A percentile compares a stretch with the other conserved stretches of the same genome.
phyloP scores from a whole-genome alignment of 2,329 filamentous ascomycete species.

The Akanthomyces dipterigenus region DNA sequence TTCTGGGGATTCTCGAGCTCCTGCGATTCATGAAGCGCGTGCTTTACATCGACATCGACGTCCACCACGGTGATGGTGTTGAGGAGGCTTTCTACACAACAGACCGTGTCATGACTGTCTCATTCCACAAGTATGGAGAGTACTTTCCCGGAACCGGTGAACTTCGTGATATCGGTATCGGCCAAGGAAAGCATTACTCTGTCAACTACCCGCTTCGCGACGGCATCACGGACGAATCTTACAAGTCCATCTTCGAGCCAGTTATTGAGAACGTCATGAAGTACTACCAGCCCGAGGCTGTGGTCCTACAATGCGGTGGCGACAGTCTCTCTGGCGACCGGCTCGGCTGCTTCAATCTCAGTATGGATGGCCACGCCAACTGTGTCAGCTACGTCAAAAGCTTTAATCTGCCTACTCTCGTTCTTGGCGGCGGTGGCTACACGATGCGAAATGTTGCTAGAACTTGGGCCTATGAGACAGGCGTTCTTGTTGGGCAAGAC shows the following conservation, averaged over 20 bases:
- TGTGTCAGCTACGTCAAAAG: slow-evolving; percentile 89
- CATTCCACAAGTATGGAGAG: slow-evolving; percentile 94
- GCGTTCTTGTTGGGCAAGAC: slow-evolving; percentile 74
- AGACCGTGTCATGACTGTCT: slow-evolving; percentile 86
- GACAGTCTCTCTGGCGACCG: slow-evolving; percentile 92
- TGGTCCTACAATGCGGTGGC: slow-evolving; percentile 92
- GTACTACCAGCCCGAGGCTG: slow-evolving; percentile 82
- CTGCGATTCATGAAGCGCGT: slow-evolving; percentile 87
- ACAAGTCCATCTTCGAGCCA: slow-evolving; percentile 86
- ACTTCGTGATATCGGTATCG: slow-evolving; percentile 78
- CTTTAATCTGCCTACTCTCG: slow-evolving; percentile 77
- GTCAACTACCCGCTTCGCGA: slow-evolving; percentile 90
- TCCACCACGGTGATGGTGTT: slow-evolving; percentile 88
- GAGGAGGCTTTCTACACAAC: slow-evolving; percentile 92
- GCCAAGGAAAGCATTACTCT: slow-evolving; percentile 80
- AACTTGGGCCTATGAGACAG: slow-evolving; percentile 96
- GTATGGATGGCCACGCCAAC: slow-evolving; percentile 91
- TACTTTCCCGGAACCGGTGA: slow-evolving; percentile 93
- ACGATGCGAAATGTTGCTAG: slow-evolving; percentile 95
- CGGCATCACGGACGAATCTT: slow-evolving; percentile 83
- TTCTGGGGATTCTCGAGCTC: slow-evolving; percentile 88
- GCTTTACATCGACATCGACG: slow-evolving; percentile 96
- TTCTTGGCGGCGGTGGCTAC: slow-evolving; percentile 92
- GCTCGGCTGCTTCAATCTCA: slow-evolving; percentile 93
- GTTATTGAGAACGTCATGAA: slow-evolving; percentile 81